Percentiles rank a stretch among this genome's conserved stretches.
phyloP scores from a whole-genome alignment of 768 basidiomycete species.

The Dacryopinax spathularia region DNA sequence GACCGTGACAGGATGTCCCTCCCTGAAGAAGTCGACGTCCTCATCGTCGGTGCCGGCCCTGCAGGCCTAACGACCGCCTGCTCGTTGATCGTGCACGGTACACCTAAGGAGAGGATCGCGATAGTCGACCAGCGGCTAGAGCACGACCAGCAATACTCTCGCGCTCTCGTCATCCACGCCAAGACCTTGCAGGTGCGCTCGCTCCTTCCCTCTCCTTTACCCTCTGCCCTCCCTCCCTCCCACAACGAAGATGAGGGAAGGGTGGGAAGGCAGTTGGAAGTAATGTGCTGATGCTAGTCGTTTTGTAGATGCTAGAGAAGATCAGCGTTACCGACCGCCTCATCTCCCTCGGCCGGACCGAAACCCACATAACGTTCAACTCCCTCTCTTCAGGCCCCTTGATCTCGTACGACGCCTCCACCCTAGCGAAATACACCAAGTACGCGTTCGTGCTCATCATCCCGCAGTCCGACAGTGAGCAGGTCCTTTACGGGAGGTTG shows the following conservation, averaged over 20 bases:
- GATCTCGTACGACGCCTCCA: slow-evolving; percentile 7
- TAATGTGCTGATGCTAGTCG: slow-evolving; percentile 29
- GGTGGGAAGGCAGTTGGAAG: too few species aligned
- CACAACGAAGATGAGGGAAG: neutral
- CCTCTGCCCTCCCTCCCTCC: neutral
- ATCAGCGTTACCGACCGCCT: slow-evolving; percentile 32
- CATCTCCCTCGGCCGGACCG: slow-evolving; percentile 27
- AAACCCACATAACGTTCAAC: slow-evolving; percentile 17
- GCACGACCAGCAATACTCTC: slow-evolving; percentile 28
- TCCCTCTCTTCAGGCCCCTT: slow-evolving; percentile 10
- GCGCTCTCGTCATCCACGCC: slow-evolving; percentile 37
- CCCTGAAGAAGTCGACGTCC: slow-evolving; percentile 28
- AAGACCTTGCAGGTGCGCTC: slow-evolving; percentile 36
- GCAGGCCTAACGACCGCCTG: slow-evolving; percentile 35
- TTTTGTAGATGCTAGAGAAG: slow-evolving; percentile 31
- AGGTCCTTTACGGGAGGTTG: slow-evolving; percentile 26
- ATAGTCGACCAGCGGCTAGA: slow-evolving; percentile 29
- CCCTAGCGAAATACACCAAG: slow-evolving; percentile 29
- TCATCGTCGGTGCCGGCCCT: slow-evolving; percentile 41
- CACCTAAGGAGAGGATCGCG: slow-evolving; percentile 25
- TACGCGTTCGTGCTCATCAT: slow-evolving; percentile 32
- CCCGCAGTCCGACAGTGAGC: slow-evolving; percentile 35
- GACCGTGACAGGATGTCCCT: slow-evolving; percentile 19
- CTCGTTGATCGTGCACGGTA: slow-evolving; percentile 31
- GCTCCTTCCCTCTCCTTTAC: neutral